Conservation (phyloP, 495 filamentous ascomycete species). For the Endocarpon pusillum region DNA sequence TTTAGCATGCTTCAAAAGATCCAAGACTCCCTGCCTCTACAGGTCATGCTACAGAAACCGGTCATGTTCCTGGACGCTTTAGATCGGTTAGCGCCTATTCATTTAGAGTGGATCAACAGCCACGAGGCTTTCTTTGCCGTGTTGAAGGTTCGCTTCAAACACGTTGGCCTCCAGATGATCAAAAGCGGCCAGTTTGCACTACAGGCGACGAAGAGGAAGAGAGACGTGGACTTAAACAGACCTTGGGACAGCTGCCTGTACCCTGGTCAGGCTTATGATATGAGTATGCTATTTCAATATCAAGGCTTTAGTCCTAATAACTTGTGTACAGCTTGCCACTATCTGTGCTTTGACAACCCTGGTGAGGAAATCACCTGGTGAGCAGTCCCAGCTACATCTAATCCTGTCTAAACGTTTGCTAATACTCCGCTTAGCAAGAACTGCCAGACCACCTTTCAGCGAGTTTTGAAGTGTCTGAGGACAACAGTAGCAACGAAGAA, state of each 20-base stretch:
- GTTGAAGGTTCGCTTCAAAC: conserved; percentile 9
- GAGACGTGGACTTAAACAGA: not conserved
- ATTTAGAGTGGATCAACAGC: conserved; percentile 13
- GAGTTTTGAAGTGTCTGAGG: too few species aligned
- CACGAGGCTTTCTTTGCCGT: conserved; percentile 12
- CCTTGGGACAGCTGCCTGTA: conserved; percentile 7
- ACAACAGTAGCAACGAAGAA: too few species aligned
- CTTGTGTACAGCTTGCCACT: too few species aligned
- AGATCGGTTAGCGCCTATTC: conserved; percentile 11
- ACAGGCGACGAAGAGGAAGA: not conserved
- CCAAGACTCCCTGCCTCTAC: conserved; percentile 8
- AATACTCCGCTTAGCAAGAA: too few species aligned
- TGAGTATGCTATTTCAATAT: conserved; percentile 14
- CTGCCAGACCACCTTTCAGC: too few species aligned
- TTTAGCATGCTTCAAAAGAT: not conserved
- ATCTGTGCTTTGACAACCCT: too few species aligned
- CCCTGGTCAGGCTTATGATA: conserved; percentile 13
- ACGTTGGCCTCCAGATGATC: not conserved
- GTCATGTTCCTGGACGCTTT: conserved; percentile 14
- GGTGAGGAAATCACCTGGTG: too few species aligned
- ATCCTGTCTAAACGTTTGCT: too few species aligned
- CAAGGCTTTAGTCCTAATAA: too few species aligned
- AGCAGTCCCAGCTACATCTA: too few species aligned
- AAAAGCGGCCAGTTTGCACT: not conserved
- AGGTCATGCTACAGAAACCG: conserved; percentile 12